phyloP scores from a whole-genome alignment of 2,329 filamentous ascomycete genomes.

The Tolypocladium cylindrosporum region DNA sequence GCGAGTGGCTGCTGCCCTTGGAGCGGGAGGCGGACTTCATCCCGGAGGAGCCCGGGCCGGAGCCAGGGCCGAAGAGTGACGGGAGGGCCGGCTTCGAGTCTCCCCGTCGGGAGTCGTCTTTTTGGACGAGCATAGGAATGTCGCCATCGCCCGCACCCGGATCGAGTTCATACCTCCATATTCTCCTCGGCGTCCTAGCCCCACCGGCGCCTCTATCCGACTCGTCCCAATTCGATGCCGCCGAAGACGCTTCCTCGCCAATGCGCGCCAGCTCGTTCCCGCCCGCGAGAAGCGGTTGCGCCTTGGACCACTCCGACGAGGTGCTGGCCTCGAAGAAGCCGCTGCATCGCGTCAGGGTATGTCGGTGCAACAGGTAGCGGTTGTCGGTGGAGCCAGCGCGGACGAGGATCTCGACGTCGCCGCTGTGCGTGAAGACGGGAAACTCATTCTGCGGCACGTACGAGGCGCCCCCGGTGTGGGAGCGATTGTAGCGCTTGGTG shows the following conservation, averaged over 20 bases:
- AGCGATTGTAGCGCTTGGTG: constrained; percentile 66
- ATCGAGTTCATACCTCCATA: constrained; percentile 86
- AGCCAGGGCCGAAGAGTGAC: constrained; percentile 21
- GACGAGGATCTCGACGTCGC: constrained; percentile 86
- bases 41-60: constrained; percentile 35
- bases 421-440: constrained; percentile 78
- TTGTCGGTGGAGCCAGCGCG: constrained; percentile 54
- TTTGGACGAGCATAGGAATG: constrained; percentile 81
- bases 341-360: constrained; percentile 82
- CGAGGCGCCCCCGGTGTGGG: constrained; percentile 63
- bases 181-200: constrained; percentile 26
- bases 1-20: constrained; percentile 33
- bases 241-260: constrained; percentile 28
- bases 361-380: constrained; percentile 75
- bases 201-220: not conserved
- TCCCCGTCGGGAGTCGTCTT: constrained; percentile 35
- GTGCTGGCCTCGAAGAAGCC: constrained; percentile 88
- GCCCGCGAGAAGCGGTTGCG: constrained; percentile 15
- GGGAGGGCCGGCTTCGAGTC: constrained; percentile 8
- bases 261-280: constrained; percentile 44
- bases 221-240: constrained; percentile 11
- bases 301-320: constrained; percentile 60
- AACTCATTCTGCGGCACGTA: constrained; percentile 80
- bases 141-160: constrained; percentile 62
- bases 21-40: constrained; percentile 30